Percentiles rank a stretch among this genome's conserved stretches.
Conservation (phyloP, 1,284 basidiomycete genomes). For the Puccinia polysora region DNA sequence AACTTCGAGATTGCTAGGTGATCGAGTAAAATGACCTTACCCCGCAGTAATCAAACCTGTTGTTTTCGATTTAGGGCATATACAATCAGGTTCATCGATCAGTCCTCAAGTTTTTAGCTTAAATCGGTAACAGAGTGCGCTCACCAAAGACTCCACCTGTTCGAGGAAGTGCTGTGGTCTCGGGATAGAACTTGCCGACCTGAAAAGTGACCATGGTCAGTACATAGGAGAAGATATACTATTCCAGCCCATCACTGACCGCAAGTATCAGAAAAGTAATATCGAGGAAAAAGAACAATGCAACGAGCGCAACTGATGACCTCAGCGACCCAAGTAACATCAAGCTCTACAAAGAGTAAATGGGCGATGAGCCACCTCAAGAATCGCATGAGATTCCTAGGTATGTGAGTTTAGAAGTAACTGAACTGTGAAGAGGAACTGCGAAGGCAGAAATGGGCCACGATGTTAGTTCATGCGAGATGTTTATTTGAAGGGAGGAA, state of each 20-base stretch:
- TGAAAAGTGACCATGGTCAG: conserved; percentile 16
- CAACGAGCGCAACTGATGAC: conserved; percentile 63
- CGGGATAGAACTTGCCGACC: conserved; percentile 51
- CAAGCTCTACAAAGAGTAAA: conserved; percentile 47
- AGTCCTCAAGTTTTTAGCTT: not conserved
- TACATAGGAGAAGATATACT: not conserved
- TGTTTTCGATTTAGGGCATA: not conserved
- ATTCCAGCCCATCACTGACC: conserved; percentile 12
- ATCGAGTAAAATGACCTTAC: not conserved
- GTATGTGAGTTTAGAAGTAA: conserved; percentile 41
- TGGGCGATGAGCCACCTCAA: not conserved
- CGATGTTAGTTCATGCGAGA: not conserved
- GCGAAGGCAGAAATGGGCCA: conserved; percentile 49
- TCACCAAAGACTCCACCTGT: conserved; percentile 70
- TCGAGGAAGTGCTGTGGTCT: conserved; percentile 53
- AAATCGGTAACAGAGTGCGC: conserved; percentile 4
- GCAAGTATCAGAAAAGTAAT: conserved; percentile 57
- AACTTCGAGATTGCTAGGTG: not conserved
- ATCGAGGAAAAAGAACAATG: conserved; percentile 69
- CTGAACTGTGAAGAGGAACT: conserved; percentile 66
- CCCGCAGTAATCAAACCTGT: conserved; percentile 18
- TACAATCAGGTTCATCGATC: conserved; percentile 6
- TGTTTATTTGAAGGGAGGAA: not conserved
- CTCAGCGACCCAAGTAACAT: conserved; percentile 61
- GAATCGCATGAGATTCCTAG: not conserved